A percentile compares a stretch with the other conserved stretches of the same genome.
These are phyloP conservation scores for Oryza australiensis DNA, from an alignment of 176 grass and related monocot genomes.

Conservation along the genomic window DNA sequence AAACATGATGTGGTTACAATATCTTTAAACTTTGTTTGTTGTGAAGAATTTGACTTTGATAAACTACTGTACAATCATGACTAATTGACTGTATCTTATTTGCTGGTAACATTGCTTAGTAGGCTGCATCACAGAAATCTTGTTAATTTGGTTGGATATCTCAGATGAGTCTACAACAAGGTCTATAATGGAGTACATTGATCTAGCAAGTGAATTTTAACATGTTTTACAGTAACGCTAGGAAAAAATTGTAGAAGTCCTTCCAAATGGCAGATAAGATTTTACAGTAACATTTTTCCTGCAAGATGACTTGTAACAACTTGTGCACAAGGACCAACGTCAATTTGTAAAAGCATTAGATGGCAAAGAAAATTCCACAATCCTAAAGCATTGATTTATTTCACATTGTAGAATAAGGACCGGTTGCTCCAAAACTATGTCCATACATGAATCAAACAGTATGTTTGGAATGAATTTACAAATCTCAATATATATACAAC, in stretches of 20 bases:
- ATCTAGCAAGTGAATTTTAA: conserved; percentile 69
- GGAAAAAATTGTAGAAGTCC: background rate
- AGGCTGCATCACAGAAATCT: conserved; percentile 99
- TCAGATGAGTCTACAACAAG: conserved; percentile 98
- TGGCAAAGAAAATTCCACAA: too few relatives aligned
- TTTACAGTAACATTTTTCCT: conserved; percentile 7
- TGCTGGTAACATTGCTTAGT: conserved; percentile 87
- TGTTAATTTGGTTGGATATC: conserved; percentile 99
- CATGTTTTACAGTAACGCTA: background rate
- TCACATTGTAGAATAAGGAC: too few relatives aligned
- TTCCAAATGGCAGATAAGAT: too few relatives aligned
- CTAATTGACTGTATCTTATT: conserved; percentile 5
- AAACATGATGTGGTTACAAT: conserved; percentile 15
- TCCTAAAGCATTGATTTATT: too few relatives aligned
- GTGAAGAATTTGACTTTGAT: conserved; percentile 20
- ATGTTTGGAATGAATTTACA: too few relatives aligned
- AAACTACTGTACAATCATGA: conserved; percentile 15
- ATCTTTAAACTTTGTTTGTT: conserved; percentile 21
- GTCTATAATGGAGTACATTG: conserved; percentile 90
- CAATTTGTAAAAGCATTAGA: too few relatives aligned
- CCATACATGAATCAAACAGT: too few relatives aligned
- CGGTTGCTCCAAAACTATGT: too few relatives aligned
- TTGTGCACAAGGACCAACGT: background rate
- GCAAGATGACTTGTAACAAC: conserved; percentile 1
- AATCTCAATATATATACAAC: too few relatives aligned